Evolutionary conservation across 1,284 basidiomycete genomes (phyloP), one percentile per base, ranked within the genome.

Genomic region (Athelia sp.): DNA sequence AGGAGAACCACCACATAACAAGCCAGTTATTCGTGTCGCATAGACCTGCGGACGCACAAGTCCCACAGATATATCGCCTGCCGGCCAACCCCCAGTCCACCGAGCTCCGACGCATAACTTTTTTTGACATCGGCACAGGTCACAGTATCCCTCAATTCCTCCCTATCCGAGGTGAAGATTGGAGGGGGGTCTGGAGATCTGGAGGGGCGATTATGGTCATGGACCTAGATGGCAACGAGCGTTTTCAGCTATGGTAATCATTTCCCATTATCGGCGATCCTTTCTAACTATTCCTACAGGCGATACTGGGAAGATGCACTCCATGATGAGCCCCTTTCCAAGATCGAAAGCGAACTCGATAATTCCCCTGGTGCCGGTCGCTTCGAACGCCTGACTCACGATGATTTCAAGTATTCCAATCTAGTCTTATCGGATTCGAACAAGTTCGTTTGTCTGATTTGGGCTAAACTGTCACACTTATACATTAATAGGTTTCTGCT

Each of bases 241-340:
- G 64, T 18, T 71, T 69, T 50, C 69, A 71, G n/a, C 59, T 69
- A 22, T 69, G 67, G 67, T 66, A 51, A 34, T 21, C 2, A 13
- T 21, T 36, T 15, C 23, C 38, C 19, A 15, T 3, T 31, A n/a
- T 40, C 24, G 14, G 9, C 19, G 40, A 4, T 4, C 44, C 48
- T 32, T 50, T 15, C 6, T 52, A n/a, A 43, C 11, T 24, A 1
- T 17, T 14, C 11, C 29, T 48, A 19, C n/a, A 71, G 69, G 67
- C 69, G 70, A 29, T 68, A 70, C 57, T 71, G 69, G 70, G 67
- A 69, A 35, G 64, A 71, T 23, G 21, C 51, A n/a, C 50, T 58
- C 21, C 56, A 54, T 31, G 52, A 59, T 15, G 50, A 51, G 13
- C 50, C 52, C 13, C 49, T 69, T 21, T 65, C 63, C 22, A 62